Evolutionary conservation across 2,329 filamentous ascomycete species (phyloP).

Genomic region (Pseudofabraea citricarpa): DNA sequence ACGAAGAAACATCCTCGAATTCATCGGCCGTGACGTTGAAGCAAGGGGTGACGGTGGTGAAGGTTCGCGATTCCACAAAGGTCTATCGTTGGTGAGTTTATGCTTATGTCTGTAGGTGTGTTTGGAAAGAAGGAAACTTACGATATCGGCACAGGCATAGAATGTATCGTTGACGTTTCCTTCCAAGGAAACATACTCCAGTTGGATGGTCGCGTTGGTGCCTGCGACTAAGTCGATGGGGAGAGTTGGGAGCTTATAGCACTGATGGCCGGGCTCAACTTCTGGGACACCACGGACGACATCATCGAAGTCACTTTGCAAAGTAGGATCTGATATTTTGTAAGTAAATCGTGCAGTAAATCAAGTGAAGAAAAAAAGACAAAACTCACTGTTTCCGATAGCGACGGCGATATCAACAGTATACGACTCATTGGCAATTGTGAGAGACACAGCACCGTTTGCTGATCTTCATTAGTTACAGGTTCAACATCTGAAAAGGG

Average conservation of each 20-base stretch:
- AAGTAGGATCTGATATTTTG: slow-evolving; percentile 34
- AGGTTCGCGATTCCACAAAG: slow-evolving; percentile 1
- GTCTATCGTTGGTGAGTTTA: neutral
- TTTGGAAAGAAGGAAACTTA: slow-evolving; percentile 11
- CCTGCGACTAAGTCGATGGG: slow-evolving; percentile 33
- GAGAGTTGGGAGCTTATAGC: slow-evolving; percentile 33
- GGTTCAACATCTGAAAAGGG: too few relatives aligned
- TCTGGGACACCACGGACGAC: slow-evolving; percentile 30
- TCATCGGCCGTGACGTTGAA: slow-evolving; percentile 1
- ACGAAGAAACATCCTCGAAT: neutral
- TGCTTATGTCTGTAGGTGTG: too few relatives aligned
- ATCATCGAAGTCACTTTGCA: slow-evolving; percentile 37
- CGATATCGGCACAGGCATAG: slow-evolving; percentile 45
- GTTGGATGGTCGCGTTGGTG: slow-evolving; percentile 42
- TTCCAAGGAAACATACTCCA: slow-evolving; percentile 42
- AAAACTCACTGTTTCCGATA: slow-evolving; percentile 39
- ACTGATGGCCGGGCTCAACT: slow-evolving; percentile 41
- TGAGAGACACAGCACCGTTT: slow-evolving; percentile 46
- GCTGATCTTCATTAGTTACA: too few relatives aligned
- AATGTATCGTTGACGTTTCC: slow-evolving; percentile 39
- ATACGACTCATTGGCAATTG: slow-evolving; percentile 53
- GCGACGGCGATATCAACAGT: slow-evolving; percentile 49
- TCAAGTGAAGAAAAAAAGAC: too few relatives aligned
- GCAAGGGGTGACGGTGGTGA: slow-evolving; percentile 2
- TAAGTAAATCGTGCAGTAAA: too few relatives aligned